Percentiles rank a stretch among this genome's conserved stretches.
Conservation (phyloP, 306 rosid genomes). For the Malus sylvestris region DNA sequence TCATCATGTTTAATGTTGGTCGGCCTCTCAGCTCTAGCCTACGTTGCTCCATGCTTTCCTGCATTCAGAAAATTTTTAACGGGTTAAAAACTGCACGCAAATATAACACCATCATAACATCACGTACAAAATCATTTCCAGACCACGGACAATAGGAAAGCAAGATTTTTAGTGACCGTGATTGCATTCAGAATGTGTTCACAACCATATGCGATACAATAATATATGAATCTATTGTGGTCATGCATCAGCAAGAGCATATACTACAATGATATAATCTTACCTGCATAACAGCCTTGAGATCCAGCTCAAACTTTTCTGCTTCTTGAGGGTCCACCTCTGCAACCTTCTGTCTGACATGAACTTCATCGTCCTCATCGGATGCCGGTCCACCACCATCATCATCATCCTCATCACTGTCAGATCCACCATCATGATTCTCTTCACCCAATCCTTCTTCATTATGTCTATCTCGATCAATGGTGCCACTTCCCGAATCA, state of each 20-base stretch:
- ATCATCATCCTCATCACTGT: conserved; percentile 74
- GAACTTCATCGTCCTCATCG: conserved; percentile 97
- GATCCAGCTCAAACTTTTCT: conserved; percentile 86
- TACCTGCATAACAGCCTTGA: conserved; percentile 91
- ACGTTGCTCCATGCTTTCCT: conserved; percentile 99
- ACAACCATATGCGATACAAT: not conserved
- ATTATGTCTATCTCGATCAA: conserved; percentile 65
- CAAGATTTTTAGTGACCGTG: not conserved
- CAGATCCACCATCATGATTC: conserved; percentile 74
- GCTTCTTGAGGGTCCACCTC: conserved; percentile 89
- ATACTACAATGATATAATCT: conserved; percentile 18
- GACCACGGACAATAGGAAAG: not conserved
- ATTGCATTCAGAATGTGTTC: not conserved
- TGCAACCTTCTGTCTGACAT: conserved; percentile 76
- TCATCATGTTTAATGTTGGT: conserved; percentile 87
- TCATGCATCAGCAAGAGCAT: conserved; percentile 5
- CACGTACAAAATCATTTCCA: not conserved
- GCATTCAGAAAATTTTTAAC: conserved; percentile 23
- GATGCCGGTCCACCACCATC: conserved; percentile 76
- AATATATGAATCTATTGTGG: not conserved
- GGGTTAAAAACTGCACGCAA: conserved; percentile 1
- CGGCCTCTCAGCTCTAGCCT: conserved; percentile 84
- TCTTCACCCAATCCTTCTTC: conserved; percentile 82
- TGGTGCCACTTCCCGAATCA: conserved; percentile 78
- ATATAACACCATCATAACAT: not conserved